A percentile compares a stretch with the other conserved stretches of the same genome.
Evolutionary conservation across 768 basidiomycete species (phyloP).

Genomic region (Auricularia auricula-judae): DNA sequence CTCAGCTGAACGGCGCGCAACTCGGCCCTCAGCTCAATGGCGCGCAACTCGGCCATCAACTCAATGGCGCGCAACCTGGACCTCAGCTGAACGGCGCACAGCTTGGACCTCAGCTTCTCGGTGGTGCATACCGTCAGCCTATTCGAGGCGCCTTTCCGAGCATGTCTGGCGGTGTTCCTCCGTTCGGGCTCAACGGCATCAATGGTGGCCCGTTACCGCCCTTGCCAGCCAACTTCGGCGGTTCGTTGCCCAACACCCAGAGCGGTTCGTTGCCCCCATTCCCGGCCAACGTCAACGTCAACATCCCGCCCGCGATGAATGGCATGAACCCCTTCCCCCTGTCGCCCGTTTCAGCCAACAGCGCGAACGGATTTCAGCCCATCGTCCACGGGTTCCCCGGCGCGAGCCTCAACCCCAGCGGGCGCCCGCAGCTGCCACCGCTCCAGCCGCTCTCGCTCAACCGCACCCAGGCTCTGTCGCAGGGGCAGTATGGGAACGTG

Average conservation of each 20-base stretch:
- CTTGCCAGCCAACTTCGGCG: no score
- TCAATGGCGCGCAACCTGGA: no score
- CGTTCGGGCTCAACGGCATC: not conserved
- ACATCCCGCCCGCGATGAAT: slow-evolving; percentile 26
- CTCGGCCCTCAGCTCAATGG: no score
- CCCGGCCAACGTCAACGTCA: slow-evolving; percentile 14
- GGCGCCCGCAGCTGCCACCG: not conserved
- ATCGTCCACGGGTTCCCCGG: not conserved
- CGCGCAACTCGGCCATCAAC: no score
- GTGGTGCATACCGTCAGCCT: no score
- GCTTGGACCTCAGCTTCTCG: no score
- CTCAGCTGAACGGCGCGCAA: no score
- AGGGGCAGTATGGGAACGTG: not conserved
- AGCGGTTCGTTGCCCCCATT: slow-evolving; percentile 12
- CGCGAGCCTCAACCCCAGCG: not conserved
- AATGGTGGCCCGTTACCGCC: not conserved
- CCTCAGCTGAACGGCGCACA: no score
- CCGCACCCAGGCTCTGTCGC: not conserved
- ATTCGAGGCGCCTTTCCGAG: no score
- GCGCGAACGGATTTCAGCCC: slow-evolving; percentile 12
- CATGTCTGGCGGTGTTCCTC: no score
- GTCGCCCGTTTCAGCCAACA: slow-evolving; percentile 14
- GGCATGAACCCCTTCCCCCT: slow-evolving; percentile 1
- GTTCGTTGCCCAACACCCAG: not conserved
- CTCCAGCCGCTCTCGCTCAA: not conserved